Base-by-base conservation (phyloP, 345 rosid genomes). In the Eutrema heterophyllum region DNA sequence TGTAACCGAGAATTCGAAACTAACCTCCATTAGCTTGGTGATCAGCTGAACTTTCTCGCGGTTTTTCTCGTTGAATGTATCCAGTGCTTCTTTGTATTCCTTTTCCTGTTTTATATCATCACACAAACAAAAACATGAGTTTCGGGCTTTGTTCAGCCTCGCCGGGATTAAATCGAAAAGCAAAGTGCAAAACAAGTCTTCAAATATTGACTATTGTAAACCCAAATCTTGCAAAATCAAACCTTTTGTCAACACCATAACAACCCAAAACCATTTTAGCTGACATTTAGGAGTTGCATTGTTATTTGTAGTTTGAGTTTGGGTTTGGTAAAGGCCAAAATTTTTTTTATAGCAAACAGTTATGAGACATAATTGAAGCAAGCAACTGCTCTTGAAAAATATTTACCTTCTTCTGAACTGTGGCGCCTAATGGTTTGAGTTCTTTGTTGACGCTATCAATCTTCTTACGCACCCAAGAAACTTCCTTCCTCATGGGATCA, bases 401-500 rank as follows among this genome's bases (percentile, higher is more conserved):
- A 3, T 52, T 48, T 61, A 91, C 98, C 97, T 89, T 94, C 83
- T 91, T 94, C 80, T 94, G 98, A 80, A 86, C 89, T 2, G 89
- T 84, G 30, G 85, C 72, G 9, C 97, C 96, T 56, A 91, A 80
- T 36, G 98, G 96, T 77, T 88, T 94, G 78, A 94, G 84, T 66
- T 95, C 99, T 80, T 92, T 92, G 87, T 90, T 92, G 43, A 95
- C 88, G 1, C 83, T 36, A 81, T 95, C 99, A 35, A 95, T 88
- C 96, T 79, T 89, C 87, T 95, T 95, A 27, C 99, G 80, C 13
- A 95, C 89, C 68, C 82, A 1, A 3, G 86, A 69, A 15, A 92
- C 97, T 41, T 95, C 99, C 81, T 95, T 92, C 79, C 93, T 89
- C 97, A 95, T 87, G 11, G 99, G 99, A 89, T 95, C 97, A 32